These are phyloP conservation scores for Haemoproteus tartakovskyi DNA, from an alignment of 169 alveolate genomes.

Conservation along the genomic window DNA sequence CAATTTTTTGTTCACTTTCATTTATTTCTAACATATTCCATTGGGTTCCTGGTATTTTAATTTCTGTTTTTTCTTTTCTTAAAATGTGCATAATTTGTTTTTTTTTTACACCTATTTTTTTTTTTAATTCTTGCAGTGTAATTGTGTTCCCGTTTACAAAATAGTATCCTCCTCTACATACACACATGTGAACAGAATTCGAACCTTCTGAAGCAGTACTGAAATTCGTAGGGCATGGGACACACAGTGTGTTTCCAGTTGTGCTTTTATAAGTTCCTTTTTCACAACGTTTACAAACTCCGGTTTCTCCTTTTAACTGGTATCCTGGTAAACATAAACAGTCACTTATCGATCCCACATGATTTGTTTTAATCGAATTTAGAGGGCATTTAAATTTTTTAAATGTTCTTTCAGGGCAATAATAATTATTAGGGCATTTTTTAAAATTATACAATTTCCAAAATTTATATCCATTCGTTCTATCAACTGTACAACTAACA, in stretches of 20 bases:
- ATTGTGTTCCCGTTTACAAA: slow-evolving; percentile 8
- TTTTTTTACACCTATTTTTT: slow-evolving; percentile 1
- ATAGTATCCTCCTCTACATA: slow-evolving; percentile 78
- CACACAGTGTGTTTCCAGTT: slow-evolving; percentile 67
- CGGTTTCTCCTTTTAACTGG: slow-evolving; percentile 34
- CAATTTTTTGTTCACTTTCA: no score
- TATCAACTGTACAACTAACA: slow-evolving; percentile 20
- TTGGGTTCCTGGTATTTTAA: no score
- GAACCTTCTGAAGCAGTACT: slow-evolving; percentile 69
- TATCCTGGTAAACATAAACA: slow-evolving; percentile 78
- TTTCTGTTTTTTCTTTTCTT: not conserved
- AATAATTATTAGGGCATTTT: slow-evolving; percentile 71
- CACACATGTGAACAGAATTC: slow-evolving; percentile 72
- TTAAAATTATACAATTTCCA: slow-evolving; percentile 36
- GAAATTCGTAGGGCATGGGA: slow-evolving; percentile 71
- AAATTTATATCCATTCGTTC: slow-evolving; percentile 5
- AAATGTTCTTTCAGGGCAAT: slow-evolving; percentile 53
- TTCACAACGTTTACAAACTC: slow-evolving; percentile 67
- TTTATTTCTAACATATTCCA: no score
- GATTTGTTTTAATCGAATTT: slow-evolving; percentile 69
- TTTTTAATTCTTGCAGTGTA: no score
- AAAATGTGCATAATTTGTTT: not conserved
- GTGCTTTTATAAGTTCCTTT: slow-evolving; percentile 75
- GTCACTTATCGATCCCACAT: slow-evolving; percentile 61
- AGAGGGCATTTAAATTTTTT: slow-evolving; percentile 68